Percentiles rank a stretch among this genome's conserved stretches.
phyloP scores from a whole-genome alignment of 2,329 filamentous ascomycete species.

The Cladosporium sp. region DNA sequence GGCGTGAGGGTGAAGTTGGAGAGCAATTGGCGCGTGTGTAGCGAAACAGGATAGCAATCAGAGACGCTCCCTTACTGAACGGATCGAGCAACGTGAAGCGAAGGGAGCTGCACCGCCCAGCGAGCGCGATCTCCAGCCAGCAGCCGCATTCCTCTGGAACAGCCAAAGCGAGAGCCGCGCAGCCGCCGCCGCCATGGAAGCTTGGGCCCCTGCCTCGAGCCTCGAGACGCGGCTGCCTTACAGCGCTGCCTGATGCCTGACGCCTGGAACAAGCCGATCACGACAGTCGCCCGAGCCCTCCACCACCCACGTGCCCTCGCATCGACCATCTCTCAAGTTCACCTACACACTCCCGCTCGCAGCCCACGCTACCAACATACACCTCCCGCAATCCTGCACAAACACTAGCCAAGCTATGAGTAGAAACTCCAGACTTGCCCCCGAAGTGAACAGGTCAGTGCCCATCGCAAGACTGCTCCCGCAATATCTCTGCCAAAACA shows the following conservation, averaged over 20 bases:
- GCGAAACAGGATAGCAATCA: not conserved
- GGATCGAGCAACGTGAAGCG: not conserved
- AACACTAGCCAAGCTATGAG: conserved; percentile 68
- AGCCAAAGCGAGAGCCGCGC: too few relatives aligned
- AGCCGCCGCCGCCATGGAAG: too few relatives aligned
- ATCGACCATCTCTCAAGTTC: not conserved
- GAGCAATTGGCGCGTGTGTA: not conserved
- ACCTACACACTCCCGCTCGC: not conserved
- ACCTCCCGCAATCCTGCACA: conserved; percentile 15
- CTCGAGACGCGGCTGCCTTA: not conserved
- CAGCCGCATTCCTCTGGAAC: too few relatives aligned
- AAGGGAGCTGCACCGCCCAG: too few relatives aligned
- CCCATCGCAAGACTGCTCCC: not conserved
- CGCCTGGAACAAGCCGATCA: not conserved
- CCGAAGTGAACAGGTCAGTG: conserved; percentile 95
- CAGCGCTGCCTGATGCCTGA: not conserved
- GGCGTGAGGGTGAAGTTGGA: not conserved
- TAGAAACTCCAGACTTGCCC: conserved; percentile 94
- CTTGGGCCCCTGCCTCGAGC: too few relatives aligned
- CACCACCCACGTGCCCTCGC: not conserved
- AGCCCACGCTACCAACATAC: not conserved
- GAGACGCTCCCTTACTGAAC: too few relatives aligned
- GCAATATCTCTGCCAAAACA: not conserved
- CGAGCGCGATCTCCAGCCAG: too few relatives aligned
- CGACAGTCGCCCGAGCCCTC: not conserved